Base-by-base conservation (phyloP, 2,329 filamentous ascomycete genomes). In the Mariannaea elegans region DNA sequence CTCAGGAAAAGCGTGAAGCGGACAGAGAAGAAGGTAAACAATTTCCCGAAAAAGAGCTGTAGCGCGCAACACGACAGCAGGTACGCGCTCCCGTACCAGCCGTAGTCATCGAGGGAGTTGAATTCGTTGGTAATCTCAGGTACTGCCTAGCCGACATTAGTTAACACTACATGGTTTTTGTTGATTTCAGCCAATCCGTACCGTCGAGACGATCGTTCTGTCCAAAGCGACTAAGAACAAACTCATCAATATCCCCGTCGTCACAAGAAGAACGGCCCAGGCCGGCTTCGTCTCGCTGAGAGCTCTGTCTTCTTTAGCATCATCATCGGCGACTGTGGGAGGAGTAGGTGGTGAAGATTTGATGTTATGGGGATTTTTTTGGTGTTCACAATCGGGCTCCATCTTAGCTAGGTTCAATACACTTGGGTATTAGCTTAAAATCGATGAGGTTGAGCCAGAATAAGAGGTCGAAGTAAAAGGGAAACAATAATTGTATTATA, bases 41-140 rank as follows among this genome's bases (percentile, higher is more conserved):
- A 54, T 51, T 71, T 73, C n/a, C 71, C 72, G 50, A 70, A 73
- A 27, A 71, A 56, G 2, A 72, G 68, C 60, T 73, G 71, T 31
- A 71, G 73, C 32, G 70, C 68, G 51, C 70, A 68, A 34, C 65
- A 63, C 13, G 71, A 67, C 10, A 74, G 55, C 10, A 74, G 61
- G 54, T 73, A 74, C 8, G 68, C 65, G 46, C 64, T 68, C 23
- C 66, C 71, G 59, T 73, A 73, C 73, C 72, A 74, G 45, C 73
- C 69, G 13, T 73, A 63, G 47, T 74, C 70, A 5, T 62, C 60
- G 18, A 71, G 63, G 18, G 69, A 72, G 52, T 68, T 59, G 53
- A 74, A 73, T 36, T 68, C 67, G 54, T 73, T 64, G 13, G 68
- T 72, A 58, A 74, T 73, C 46, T 64, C 60, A 7, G 71, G 71